phyloP scores from a whole-genome alignment of 192 early-diverging fungal genomes.

The Bifiguratus adelaidae region DNA sequence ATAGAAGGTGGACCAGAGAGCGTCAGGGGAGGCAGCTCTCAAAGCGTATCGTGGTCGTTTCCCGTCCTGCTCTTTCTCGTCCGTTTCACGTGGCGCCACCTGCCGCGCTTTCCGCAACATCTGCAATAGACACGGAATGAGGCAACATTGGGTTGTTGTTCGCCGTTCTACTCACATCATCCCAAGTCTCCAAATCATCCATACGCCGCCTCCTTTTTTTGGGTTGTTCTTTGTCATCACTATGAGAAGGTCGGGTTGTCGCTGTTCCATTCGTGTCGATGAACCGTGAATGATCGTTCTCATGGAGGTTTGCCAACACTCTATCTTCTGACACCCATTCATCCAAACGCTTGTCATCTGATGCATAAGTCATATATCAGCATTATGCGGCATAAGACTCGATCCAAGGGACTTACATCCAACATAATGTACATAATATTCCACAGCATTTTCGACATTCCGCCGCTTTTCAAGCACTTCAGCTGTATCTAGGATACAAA shows the following conservation, averaged over 20 bases:
- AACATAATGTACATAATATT: neutral
- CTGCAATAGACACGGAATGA: neutral
- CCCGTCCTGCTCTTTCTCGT: too few relatives aligned
- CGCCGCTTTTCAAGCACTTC: too few relatives aligned
- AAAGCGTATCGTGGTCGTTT: too few relatives aligned
- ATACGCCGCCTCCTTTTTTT: neutral
- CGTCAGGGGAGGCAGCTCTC: neutral
- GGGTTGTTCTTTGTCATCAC: neutral
- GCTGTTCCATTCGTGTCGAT: neutral
- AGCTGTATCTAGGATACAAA: too few relatives aligned
- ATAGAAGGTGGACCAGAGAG: neutral
- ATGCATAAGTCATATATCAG: neutral
- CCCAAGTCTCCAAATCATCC: neutral
- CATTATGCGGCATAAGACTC: neutral
- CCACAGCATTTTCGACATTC: too few relatives aligned
- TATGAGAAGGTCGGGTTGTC: neutral
- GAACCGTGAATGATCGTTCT: neutral
- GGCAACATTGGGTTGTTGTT: neutral
- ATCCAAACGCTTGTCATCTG: neutral
- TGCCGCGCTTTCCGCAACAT: neutral
- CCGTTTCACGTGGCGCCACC: neutral
- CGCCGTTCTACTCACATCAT: neutral
- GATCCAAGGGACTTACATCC: slow-evolving; percentile 1
- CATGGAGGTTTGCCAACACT: neutral
- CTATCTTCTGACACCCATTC: neutral